A percentile compares a stretch with the other conserved stretches of the same genome.
Evolutionary conservation across 768 basidiomycete genomes (phyloP).

Genomic region (Psilocybe azurescens): DNA sequence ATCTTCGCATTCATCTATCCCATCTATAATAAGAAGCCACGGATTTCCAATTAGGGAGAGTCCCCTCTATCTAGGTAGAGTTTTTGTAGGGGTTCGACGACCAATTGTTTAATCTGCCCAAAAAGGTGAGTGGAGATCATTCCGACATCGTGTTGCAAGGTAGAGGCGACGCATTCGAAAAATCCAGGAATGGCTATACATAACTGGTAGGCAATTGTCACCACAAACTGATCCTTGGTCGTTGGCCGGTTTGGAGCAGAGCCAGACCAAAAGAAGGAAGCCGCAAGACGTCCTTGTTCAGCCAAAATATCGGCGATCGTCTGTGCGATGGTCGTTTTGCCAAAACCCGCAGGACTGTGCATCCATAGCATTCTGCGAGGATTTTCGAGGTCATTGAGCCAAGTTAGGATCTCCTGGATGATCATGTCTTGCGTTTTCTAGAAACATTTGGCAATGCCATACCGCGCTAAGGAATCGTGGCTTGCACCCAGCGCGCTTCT

Average conservation of each 20-base stretch:
- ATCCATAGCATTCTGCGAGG: slow-evolving; percentile 21
- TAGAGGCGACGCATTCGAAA: not conserved
- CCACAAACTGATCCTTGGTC: slow-evolving; percentile 9
- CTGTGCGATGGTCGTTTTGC: slow-evolving; percentile 35
- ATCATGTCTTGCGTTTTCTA: slow-evolving; percentile 18
- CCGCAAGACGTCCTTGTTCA: slow-evolving; percentile 8
- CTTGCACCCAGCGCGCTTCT: slow-evolving; percentile 7
- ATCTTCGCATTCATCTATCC: slow-evolving; percentile 28
- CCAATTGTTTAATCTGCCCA: slow-evolving; percentile 10
- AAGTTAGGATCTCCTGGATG: slow-evolving; percentile 13
- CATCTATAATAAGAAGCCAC: slow-evolving; percentile 26
- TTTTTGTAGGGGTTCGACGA: slow-evolving; percentile 7
- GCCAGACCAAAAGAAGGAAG: slow-evolving; percentile 23
- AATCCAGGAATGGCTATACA: not conserved
- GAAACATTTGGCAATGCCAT: slow-evolving; percentile 15
- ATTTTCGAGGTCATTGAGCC: not conserved
- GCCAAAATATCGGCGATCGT: slow-evolving; percentile 28
- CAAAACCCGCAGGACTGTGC: slow-evolving; percentile 29
- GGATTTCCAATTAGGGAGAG: not conserved
- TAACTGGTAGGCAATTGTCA: slow-evolving; percentile 28
- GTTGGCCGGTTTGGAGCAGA: not conserved
- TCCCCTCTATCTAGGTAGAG: not conserved
- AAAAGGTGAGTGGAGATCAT: slow-evolving; percentile 8
- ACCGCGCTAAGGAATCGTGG: slow-evolving; percentile 18
- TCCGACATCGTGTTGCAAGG: not conserved